Base-by-base conservation (phyloP, 2,329 filamentous ascomycete species). In the Penicillium frequentans region DNA sequence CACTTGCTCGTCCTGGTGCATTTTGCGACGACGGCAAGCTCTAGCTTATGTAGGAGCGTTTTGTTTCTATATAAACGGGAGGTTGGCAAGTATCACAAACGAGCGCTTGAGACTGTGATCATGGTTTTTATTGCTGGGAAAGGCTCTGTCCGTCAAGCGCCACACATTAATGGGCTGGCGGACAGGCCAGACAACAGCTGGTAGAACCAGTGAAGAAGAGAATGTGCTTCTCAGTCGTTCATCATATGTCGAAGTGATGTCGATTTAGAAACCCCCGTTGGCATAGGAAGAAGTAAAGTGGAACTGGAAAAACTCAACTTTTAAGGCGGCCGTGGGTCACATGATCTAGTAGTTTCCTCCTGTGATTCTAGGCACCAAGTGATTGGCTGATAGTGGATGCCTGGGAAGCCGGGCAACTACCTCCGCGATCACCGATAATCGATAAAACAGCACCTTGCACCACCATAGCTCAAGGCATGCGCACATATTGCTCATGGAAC, bases 11-110 rank as follows among this genome's bases (percentile, higher is more conserved):
- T 76, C 79, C 79, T 81, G 73, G 73, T 73, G 68, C 68, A 74
- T 72, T 74, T 76, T 42, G 39, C 71, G 78, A 70, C 75, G 75
- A 78, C 76, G 80, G 75, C 79, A 76, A 77, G 81, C 81, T 84
- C 81, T 84, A 84, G 81, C 81, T 77, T 77, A 72, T 75, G 71
- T 73, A 76, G 77, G 79, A 80, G 77, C 77, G 64, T 51, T 51
- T n/a, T 23, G 39, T 52, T 39, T 50, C 59, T 48, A 37, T 14
- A 26, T 33, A 46, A 45, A 14, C 1, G n/a, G 33, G 24, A 8
- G 21, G 4, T 21, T 13, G 10, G 19, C 9, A 19, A 39, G 8
- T 39, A 19, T 19, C 35, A 10, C n/a, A 3, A n/a, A 19, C n/a
- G 16, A 19, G 2, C 6, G 33, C 33, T n/a, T 37, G 33, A n/a